Base-by-base conservation (phyloP, 192 early-diverging fungal genomes). In the Backusella macrospora region DNA sequence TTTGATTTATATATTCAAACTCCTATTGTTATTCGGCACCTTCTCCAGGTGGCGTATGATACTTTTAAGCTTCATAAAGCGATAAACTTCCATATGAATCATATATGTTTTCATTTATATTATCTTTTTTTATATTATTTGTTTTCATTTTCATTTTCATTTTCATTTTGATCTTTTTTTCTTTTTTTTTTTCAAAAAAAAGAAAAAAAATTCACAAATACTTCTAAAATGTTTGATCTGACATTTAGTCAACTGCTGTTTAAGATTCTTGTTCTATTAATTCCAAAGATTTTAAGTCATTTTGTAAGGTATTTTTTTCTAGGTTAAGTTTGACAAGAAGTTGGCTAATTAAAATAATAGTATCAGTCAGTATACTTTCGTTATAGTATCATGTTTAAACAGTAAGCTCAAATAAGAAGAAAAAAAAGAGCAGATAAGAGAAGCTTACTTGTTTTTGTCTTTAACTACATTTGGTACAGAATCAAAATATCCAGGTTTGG, bases 401-500 rank as follows among this genome's bases (percentile, higher is more conserved):
- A 34, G 2, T 34, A 34, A 34, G 29, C 2, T 34, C 29, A 18
- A 38, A 21, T n/a, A 65, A 43, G 16, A 18, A 65, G 8, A 38
- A 65, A 34, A 34, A 29, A 37, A 10, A n/a, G 63, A 39, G n/a
- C 47, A 49, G 49, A 52, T 52, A 52, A 52, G 65, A n/a, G 39
- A 38, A 18, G 34, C 44, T 68, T 78, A 84, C 83, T 70, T 82
- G 65, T 84, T 77, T 49, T 74, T 82, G 15, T 80, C 49, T 48
- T 82, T 77, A 4, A 78, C 69, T 13, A 21, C 42, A 13, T 49
- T 49, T 4, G 83, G 83, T 8, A 75, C 81, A 10, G 66, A 68
- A 10, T 37, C 63, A 16, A 34, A n/a, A 47, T 84, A 84, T 26
- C 71, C 73, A 42, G 44, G 34, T 47, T 78, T 82, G 29, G 43